Evolutionary conservation across 257 asterid genomes (phyloP).

Genomic region (Solanum rostratum): DNA sequence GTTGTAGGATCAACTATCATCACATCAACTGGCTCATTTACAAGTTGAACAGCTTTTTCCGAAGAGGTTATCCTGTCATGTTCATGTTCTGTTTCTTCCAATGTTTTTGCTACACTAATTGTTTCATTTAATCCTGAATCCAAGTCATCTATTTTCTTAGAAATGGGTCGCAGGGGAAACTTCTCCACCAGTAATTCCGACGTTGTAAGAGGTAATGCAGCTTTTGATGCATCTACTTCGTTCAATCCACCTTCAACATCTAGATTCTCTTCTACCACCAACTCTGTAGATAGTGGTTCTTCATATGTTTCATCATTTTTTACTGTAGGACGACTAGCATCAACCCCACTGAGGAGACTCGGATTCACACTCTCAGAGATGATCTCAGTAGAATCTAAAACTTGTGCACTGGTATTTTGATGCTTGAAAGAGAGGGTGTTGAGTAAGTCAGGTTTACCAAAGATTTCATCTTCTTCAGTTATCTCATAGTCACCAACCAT

Average conservation of each 20-base stretch:
- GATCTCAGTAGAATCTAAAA: background rate
- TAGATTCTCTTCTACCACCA: slow-evolving; percentile 9
- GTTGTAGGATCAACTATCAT: slow-evolving; percentile 7
- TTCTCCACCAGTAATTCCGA: slow-evolving; percentile 50
- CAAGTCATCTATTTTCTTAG: slow-evolving; percentile 13
- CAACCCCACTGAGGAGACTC: background rate
- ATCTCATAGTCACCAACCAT: slow-evolving; percentile 13
- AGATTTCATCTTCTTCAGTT: slow-evolving; percentile 1
- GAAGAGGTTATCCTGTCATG: slow-evolving; percentile 6
- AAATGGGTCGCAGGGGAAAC: slow-evolving; percentile 55
- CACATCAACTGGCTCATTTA: slow-evolving; percentile 8
- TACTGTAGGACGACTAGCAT: slow-evolving; percentile 3
- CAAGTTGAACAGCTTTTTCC: slow-evolving; percentile 7
- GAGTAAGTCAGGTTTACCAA: background rate
- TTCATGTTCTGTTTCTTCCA: slow-evolving; percentile 11
- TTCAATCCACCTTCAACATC: background rate
- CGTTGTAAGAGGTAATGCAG: background rate
- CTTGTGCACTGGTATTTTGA: slow-evolving; percentile 7
- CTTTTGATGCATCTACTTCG: slow-evolving; percentile 3
- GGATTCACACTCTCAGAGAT: slow-evolving; percentile 7
- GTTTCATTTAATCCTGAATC: slow-evolving; percentile 24
- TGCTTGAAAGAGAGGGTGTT: background rate
- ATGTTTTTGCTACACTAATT: slow-evolving; percentile 8
- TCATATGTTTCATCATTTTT: slow-evolving; percentile 8
- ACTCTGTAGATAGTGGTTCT: slow-evolving; percentile 4